Evolutionary conservation across 352 stramenopile genomes (phyloP).

Genomic region (Phytophthora pinifolia): DNA sequence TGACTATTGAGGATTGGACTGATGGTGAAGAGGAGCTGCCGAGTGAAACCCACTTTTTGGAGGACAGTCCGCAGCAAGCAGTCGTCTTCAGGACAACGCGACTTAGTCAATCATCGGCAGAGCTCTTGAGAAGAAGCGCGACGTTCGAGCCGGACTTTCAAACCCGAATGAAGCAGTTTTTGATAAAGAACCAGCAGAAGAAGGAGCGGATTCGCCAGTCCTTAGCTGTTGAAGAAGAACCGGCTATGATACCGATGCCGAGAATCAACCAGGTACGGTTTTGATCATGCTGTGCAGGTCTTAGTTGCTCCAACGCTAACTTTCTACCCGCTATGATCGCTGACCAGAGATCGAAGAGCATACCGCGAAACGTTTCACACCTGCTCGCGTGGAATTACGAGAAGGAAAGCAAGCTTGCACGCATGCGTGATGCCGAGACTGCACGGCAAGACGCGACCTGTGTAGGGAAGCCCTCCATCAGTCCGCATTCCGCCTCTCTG

Average conservation of each 20-base stretch:
- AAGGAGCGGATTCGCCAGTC: slow-evolving; percentile 49
- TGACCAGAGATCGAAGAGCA: slow-evolving; percentile 62
- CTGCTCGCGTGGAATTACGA: slow-evolving; percentile 63
- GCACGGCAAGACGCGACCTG: slow-evolving; percentile 31
- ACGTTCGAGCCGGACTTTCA: slow-evolving; percentile 70
- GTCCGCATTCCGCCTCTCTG: slow-evolving; percentile 34
- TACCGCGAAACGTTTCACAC: slow-evolving; percentile 59
- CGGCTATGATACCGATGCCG: slow-evolving; percentile 31
- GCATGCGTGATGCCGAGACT: slow-evolving; percentile 40
- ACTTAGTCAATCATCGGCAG: slow-evolving; percentile 35
- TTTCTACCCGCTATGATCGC: too few species aligned
- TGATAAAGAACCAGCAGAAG: slow-evolving; percentile 46
- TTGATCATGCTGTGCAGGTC: slow-evolving; percentile 2
- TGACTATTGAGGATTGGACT: neutral
- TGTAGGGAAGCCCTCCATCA: slow-evolving; percentile 37
- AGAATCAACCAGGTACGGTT: slow-evolving; percentile 56
- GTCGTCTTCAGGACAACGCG: slow-evolving; percentile 3
- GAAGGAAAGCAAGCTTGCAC: slow-evolving; percentile 53
- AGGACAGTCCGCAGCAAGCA: slow-evolving; percentile 1
- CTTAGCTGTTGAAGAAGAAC: slow-evolving; percentile 32
- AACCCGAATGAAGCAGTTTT: slow-evolving; percentile 51
- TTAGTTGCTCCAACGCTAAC: neutral
- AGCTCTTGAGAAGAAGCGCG: slow-evolving; percentile 43
- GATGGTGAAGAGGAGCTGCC: slow-evolving; percentile 8
- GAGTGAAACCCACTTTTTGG: neutral